A percentile compares a stretch with the other conserved stretches of the same genome.
Conservation (phyloP, 108 stramenopile species). For the Nannochloropsis oceanica region DNA sequence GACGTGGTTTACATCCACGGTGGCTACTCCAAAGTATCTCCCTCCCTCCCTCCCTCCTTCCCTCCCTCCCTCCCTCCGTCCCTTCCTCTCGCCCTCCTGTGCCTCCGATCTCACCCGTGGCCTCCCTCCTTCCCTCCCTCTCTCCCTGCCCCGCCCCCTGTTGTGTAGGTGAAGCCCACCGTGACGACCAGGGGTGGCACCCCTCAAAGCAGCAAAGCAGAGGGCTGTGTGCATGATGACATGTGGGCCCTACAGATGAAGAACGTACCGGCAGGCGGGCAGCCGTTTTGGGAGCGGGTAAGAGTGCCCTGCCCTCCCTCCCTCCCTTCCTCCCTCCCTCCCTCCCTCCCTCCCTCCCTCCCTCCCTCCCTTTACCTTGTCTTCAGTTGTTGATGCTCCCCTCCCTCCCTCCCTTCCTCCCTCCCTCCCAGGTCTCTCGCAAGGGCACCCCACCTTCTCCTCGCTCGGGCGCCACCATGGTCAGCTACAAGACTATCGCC, state of each 20-base stretch:
- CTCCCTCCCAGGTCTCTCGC: background rate
- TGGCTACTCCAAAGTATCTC: background rate
- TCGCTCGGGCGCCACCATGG: slow-evolving; percentile 32
- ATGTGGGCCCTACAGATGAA: slow-evolving; percentile 40
- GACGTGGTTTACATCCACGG: background rate
- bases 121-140: background rate
- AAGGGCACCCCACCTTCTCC: slow-evolving; percentile 37
- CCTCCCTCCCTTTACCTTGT: background rate
- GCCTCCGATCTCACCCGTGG: background rate
- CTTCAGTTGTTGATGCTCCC: too few relatives aligned
- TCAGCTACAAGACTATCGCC: slow-evolving; percentile 40
- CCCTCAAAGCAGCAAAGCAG: background rate
- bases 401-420: background rate
- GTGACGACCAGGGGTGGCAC: background rate
- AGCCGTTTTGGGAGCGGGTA: slow-evolving; percentile 20
- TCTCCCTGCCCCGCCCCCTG: background rate
- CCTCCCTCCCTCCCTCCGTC: background rate
- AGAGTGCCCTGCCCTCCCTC: background rate
- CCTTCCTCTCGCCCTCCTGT: background rate
- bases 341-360: background rate
- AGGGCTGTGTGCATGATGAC: slow-evolving; percentile 31
- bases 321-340: background rate
- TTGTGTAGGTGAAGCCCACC: background rate
- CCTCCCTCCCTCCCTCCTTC: background rate
- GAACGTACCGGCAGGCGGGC: slow-evolving; percentile 15